phyloP scores from a whole-genome alignment of 73 alveolate genomes.

The Tetrahymena malaccensis region DNA sequence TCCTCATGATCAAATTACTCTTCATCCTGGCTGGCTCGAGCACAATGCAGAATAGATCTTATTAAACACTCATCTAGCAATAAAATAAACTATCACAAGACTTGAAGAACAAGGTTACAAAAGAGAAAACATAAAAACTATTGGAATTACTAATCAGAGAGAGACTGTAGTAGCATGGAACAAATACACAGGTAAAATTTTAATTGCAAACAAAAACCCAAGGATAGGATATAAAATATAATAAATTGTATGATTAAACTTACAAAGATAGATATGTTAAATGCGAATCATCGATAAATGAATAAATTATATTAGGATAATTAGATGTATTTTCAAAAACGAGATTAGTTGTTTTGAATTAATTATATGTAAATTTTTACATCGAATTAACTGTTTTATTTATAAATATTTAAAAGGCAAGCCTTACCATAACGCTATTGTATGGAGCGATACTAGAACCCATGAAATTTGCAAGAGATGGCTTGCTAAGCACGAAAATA shows the following conservation, averaged over 20 bases:
- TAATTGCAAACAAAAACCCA: too few species aligned
- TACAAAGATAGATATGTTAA: too few species aligned
- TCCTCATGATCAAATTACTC: conserved; percentile 54
- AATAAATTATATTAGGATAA: background rate
- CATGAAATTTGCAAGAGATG: conserved; percentile 44
- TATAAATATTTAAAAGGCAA: background rate
- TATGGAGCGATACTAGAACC: conserved; percentile 75
- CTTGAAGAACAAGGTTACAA: conserved; percentile 3
- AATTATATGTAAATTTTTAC: too few species aligned
- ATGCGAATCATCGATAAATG: too few species aligned
- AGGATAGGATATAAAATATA: too few species aligned
- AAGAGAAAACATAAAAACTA: background rate
- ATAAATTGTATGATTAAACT: too few species aligned
- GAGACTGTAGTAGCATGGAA: conserved; percentile 81
- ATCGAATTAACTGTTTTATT: background rate
- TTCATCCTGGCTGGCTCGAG: conserved; percentile 71
- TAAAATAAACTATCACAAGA: conserved; percentile 23
- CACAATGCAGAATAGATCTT: conserved; percentile 73
- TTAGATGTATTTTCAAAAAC: too few species aligned
- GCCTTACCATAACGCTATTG: conserved; percentile 67
- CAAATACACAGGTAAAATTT: conserved; percentile 32
- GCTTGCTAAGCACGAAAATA: conserved; percentile 25
- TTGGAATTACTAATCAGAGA: conserved; percentile 74
- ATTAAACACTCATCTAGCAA: conserved; percentile 18
- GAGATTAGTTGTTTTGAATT: too few species aligned